Percentiles rank a stretch among this genome's conserved stretches.
These are phyloP conservation scores for Solanum pinnatisectum DNA, from an alignment of 257 asterid genomes.

Conservation along the genomic window DNA sequence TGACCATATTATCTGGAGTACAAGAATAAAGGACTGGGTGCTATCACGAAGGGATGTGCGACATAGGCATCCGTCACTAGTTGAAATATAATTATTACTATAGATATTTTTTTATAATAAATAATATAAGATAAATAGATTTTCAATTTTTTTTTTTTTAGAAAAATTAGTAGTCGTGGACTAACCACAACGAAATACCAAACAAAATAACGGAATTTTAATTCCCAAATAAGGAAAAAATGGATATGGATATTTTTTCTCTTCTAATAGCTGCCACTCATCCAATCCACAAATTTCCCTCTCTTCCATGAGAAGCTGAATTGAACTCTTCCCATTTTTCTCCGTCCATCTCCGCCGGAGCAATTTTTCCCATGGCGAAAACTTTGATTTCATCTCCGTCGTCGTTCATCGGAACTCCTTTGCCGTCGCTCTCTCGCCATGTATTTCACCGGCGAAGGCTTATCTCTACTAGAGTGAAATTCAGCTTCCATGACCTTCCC, in stretches of 20 bases:
- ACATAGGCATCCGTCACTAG: not conserved
- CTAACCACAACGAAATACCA: not conserved
- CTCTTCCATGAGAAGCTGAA: not conserved
- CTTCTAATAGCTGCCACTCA: not conserved
- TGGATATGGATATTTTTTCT: not conserved
- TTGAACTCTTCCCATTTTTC: not conserved
- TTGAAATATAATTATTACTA: not conserved
- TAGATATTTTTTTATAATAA: too few species aligned
- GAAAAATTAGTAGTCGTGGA: not conserved
- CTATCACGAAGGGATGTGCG: not conserved
- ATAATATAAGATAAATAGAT: not conserved
- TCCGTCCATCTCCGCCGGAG: not conserved
- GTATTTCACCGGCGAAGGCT: constrained; percentile 24
- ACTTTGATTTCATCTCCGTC: constrained; percentile 72
- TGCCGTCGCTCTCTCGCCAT: constrained; percentile 49
- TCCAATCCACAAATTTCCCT: constrained; percentile 5
- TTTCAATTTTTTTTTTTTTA: too few species aligned
- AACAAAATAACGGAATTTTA: not conserved
- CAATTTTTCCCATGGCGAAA: constrained; percentile 59
- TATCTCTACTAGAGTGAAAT: constrained; percentile 43
- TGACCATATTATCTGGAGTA: not conserved
- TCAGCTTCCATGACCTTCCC: constrained; percentile 68
- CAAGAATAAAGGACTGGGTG: not conserved
- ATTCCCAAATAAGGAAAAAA: not conserved
- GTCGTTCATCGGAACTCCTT: constrained; percentile 46